Base-by-base conservation (phyloP, 192 early-diverging fungal species). In the Rhizophlyctis rosea region DNA sequence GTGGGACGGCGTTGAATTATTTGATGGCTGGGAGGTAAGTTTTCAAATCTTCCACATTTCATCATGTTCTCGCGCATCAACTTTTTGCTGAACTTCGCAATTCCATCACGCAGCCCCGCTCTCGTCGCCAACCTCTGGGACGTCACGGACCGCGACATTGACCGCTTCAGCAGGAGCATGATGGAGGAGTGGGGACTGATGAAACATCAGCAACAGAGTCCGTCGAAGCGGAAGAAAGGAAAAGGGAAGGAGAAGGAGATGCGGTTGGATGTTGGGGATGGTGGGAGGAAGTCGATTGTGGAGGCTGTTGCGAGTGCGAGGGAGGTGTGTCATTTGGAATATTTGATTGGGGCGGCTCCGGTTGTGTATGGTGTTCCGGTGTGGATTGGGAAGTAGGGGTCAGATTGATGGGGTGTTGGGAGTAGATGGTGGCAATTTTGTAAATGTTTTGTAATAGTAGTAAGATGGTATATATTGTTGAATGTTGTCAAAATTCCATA, bases 71-170 rank as follows among this genome's bases (percentile, higher is more conserved):
- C n/a, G n/a, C n/a, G n/a, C n/a, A n/a, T 13, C 9, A 13, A 16
- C 44, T 5, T 23, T 59, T 24, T 2, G 16, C n/a, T 60, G n/a
- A n/a, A n/a, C n/a, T n/a, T n/a, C n/a, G n/a, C n/a, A n/a, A n/a
- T n/a, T n/a, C n/a, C n/a, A n/a, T 1, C 55, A 24, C 36, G 14
- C 61, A 83, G 90, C 62, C 91, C 90, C 3, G 80, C 92, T 0
- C 65, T 99, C 0, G 88, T 95, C 2, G 93, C 89, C 23, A 99
- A 96, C 56, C 75, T 99, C 25, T 99, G 97, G 97, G 97, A 99
- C 72, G 93, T 99, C 4, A 97, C 95, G 1, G 97, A 99, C 70
- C 80, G 86, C 62, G 94, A 96, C 67, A 90, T 99, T 63, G 97
- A 99, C 69, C 81, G 88, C 13, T 93, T 95, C 61, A 88, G 88